A percentile compares a stretch with the other conserved stretches of the same genome.
Evolutionary conservation across 2,329 filamentous ascomycete genomes (phyloP).

Genomic region (Trichoderma guizhouense): DNA sequence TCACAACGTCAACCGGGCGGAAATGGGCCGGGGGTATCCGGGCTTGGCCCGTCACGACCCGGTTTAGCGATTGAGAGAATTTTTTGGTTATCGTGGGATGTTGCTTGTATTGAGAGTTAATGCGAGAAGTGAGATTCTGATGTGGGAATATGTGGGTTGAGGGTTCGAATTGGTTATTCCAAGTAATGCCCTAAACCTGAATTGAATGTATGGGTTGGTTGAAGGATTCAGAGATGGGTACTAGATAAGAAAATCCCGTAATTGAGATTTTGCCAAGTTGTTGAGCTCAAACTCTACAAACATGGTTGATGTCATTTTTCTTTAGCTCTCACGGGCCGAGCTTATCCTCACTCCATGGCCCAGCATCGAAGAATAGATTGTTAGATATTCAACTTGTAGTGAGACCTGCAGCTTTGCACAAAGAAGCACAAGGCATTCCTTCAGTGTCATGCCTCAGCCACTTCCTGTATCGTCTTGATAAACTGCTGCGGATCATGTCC

Average conservation of each 20-base stretch:
- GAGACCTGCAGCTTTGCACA: neutral
- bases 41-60: constrained; percentile 13
- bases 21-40: constrained; percentile 17
- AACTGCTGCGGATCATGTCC: constrained; percentile 73
- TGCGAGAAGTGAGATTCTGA: neutral
- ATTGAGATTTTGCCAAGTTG: neutral
- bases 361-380: neutral
- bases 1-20: neutral
- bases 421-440: neutral
- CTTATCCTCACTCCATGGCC: neutral
- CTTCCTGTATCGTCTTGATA: constrained; percentile 67
- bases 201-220: neutral
- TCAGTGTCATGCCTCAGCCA: constrained; percentile 45
- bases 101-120: neutral
- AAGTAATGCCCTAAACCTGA: neutral
- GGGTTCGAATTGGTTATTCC: neutral
- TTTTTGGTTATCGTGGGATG: neutral
- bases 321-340: neutral
- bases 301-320: neutral
- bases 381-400: neutral
- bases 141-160: neutral
- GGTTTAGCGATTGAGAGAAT: constrained; percentile 8
- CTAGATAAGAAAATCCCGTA: neutral
- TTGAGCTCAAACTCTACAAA: neutral
- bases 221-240: neutral